Conservation (phyloP, 2,329 filamentous ascomycete genomes). For the Colletotrichum zoysiae region DNA sequence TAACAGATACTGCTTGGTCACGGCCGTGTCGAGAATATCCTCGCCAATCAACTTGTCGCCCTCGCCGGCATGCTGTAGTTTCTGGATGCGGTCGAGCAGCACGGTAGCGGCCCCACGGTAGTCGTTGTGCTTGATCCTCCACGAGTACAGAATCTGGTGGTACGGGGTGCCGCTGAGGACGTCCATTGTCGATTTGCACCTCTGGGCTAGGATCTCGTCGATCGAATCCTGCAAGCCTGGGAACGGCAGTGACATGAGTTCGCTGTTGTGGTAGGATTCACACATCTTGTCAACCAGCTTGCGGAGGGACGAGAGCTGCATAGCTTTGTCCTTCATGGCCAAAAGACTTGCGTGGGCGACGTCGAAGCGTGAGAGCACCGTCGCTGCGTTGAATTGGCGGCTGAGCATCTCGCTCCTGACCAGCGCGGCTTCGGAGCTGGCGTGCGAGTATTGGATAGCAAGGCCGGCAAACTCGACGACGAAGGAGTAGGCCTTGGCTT, state of each 20-base stretch:
- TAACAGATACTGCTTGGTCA: slow-evolving; percentile 84
- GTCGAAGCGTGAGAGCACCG: slow-evolving; percentile 84
- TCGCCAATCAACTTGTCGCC: slow-evolving; percentile 67
- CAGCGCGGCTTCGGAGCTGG: slow-evolving; percentile 51
- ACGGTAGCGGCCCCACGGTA: slow-evolving; percentile 82
- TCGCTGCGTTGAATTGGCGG: slow-evolving; percentile 85
- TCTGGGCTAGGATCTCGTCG: slow-evolving; percentile 80
- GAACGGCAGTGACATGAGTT: slow-evolving; percentile 83
- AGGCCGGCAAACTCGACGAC: slow-evolving; percentile 87
- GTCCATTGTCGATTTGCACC: slow-evolving; percentile 77
- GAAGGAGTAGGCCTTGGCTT: slow-evolving; percentile 79
- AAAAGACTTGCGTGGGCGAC: slow-evolving; percentile 84
- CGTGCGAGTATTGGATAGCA: slow-evolving; percentile 73
- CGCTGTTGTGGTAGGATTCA: slow-evolving; percentile 72
- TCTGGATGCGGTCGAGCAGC: slow-evolving; percentile 73
- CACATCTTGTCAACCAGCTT: slow-evolving; percentile 79
- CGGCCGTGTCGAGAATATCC: slow-evolving; percentile 71
- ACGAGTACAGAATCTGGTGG: slow-evolving; percentile 91
- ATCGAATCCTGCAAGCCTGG: slow-evolving; percentile 81
- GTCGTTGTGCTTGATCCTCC: slow-evolving; percentile 85
- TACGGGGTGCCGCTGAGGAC: slow-evolving; percentile 77
- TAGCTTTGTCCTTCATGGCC: slow-evolving; percentile 76
- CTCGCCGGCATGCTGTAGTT: slow-evolving; percentile 69
- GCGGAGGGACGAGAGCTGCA: slow-evolving; percentile 79
- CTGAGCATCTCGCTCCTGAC: slow-evolving; percentile 80